These are phyloP conservation scores for Naganishia antarctica DNA, from an alignment of 768 basidiomycete genomes.

Conservation along the genomic window DNA sequence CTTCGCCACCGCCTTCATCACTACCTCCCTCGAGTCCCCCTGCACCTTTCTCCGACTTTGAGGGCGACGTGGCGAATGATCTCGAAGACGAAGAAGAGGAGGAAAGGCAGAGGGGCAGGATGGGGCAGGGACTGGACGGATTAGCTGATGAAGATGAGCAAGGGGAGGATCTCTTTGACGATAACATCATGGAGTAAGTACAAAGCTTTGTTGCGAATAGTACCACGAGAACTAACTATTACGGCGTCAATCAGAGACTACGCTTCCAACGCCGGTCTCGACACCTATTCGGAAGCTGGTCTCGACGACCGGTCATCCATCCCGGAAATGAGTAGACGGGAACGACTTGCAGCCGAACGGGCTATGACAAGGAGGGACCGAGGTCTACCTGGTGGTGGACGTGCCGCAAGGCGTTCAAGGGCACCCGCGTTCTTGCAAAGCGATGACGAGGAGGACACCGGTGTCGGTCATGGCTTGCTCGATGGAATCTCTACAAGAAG, in stretches of 20 bases:
- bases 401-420: slow-evolving; percentile 71
- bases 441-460: slow-evolving; percentile 72
- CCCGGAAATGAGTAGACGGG: slow-evolving; percentile 41
- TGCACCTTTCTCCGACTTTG: slow-evolving; percentile 76
- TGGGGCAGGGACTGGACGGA: slow-evolving; percentile 54
- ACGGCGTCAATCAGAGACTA: slow-evolving; percentile 59
- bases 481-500: slow-evolving; percentile 71
- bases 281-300: slow-evolving; percentile 78
- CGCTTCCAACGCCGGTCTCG: slow-evolving; percentile 70
- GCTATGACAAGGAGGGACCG: slow-evolving; percentile 86
- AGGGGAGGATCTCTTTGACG: slow-evolving; percentile 87
- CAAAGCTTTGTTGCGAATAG: slow-evolving; percentile 41
- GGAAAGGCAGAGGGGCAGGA: slow-evolving; percentile 42
- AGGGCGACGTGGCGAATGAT: slow-evolving; percentile 68
- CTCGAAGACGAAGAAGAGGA: slow-evolving; percentile 44
- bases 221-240: too few relatives aligned
- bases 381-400: slow-evolving; percentile 60
- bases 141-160: slow-evolving; percentile 66
- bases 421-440: slow-evolving; percentile 83
- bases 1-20: slow-evolving; percentile 57
- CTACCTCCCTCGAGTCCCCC: slow-evolving; percentile 82
- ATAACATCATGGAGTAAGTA: slow-evolving; percentile 67
- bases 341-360: slow-evolving; percentile 67
- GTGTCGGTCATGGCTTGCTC: slow-evolving; percentile 60
- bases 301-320: slow-evolving; percentile 62